Percentiles rank a stretch among this genome's conserved stretches.
These are phyloP conservation scores for Protea cynaroides DNA, from an alignment of 164 flowering plant genomes.

Conservation along the genomic window DNA sequence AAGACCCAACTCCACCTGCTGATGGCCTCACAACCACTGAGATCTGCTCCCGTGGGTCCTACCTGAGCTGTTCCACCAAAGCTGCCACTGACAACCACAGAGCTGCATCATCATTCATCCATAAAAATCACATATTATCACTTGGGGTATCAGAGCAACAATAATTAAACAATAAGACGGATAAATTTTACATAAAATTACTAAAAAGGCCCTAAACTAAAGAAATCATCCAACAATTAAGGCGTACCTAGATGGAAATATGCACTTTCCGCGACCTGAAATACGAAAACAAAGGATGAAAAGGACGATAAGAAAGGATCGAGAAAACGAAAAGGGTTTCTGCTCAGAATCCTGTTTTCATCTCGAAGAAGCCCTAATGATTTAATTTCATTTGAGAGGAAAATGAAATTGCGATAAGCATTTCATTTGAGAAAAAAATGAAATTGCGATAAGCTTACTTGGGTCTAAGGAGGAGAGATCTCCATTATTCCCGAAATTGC, in stretches of 20 bases:
- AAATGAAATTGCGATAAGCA: not conserved
- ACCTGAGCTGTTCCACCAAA: slow-evolving; percentile 13
- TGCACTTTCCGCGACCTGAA: slow-evolving; percentile 69
- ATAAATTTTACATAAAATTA: not conserved
- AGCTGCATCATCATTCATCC: slow-evolving; percentile 20
- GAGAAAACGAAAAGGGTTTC: no score
- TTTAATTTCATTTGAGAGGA: no score
- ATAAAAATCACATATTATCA: no score
- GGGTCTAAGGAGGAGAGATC: slow-evolving; percentile 72
- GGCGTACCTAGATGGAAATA: slow-evolving; percentile 60
- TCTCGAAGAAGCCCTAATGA: not conserved
- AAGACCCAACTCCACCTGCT: not conserved
- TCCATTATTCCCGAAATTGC: slow-evolving; percentile 53
- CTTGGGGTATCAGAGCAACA: not conserved
- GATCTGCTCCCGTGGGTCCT: slow-evolving; percentile 15
- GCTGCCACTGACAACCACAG: slow-evolving; percentile 29
- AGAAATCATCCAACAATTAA: not conserved
- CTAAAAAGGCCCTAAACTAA: not conserved
- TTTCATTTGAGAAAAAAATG: not conserved
- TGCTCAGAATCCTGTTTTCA: not conserved
- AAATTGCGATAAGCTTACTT: slow-evolving; percentile 30
- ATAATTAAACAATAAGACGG: not conserved
- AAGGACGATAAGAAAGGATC: no score
- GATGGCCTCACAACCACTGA: slow-evolving; percentile 15
- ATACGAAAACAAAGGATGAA: not conserved